Evolutionary conservation across 2,329 filamentous ascomycete genomes (phyloP).

Genomic region (Zymoseptoria pseudotritici): DNA sequence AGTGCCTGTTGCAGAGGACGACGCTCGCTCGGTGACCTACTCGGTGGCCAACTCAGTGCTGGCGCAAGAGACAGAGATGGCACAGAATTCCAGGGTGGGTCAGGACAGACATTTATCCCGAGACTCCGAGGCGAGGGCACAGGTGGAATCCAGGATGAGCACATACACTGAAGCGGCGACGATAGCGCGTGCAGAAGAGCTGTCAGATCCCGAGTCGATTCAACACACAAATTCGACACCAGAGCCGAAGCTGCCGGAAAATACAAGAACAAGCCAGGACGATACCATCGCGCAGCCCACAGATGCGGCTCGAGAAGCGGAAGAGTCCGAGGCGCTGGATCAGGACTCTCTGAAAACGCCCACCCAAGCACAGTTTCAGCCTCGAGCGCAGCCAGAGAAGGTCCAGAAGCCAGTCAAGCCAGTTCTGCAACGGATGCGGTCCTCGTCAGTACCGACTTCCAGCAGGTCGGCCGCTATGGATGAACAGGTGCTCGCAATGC

Average conservation of each 20-base stretch:
- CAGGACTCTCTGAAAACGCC: not conserved
- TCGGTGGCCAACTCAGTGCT: not conserved
- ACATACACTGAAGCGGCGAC: no score
- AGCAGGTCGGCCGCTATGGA: not conserved
- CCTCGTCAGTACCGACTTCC: slow-evolving; percentile 19
- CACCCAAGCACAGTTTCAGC: not conserved
- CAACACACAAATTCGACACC: not conserved
- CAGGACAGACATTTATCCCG: not conserved
- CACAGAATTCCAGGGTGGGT: not conserved
- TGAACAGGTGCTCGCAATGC: not conserved
- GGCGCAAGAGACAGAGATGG: not conserved
- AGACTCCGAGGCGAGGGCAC: not conserved
- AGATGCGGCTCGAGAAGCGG: not conserved
- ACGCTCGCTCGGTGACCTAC: not conserved
- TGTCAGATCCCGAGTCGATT: not conserved
- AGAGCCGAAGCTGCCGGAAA: not conserved
- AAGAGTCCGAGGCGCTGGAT: slow-evolving; percentile 1
- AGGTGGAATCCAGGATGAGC: not conserved
- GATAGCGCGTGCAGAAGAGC: not conserved
- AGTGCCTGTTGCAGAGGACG: not conserved
- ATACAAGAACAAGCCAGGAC: not conserved
- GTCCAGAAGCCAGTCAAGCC: slow-evolving; percentile 2
- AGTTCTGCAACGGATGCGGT: slow-evolving; percentile 18
- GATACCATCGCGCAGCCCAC: not conserved
- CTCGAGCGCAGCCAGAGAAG: not conserved